phyloP scores from a whole-genome alignment of 352 stramenopile species.

The Pythium aristosporum region DNA sequence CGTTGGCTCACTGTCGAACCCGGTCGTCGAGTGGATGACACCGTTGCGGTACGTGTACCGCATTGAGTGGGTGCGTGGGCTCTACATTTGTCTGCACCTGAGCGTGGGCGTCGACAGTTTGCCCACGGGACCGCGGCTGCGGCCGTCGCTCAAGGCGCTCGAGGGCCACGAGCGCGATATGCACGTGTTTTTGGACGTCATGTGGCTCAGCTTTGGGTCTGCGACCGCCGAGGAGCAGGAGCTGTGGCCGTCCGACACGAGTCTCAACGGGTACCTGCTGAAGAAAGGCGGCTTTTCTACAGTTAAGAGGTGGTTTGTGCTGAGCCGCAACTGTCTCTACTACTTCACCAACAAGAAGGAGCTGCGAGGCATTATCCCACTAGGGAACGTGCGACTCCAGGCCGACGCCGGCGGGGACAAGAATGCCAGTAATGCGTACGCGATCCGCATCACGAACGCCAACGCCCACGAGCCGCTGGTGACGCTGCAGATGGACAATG shows the following conservation, averaged over 20 bases:
- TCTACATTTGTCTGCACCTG: slow-evolving; percentile 69
- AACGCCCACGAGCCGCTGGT: slow-evolving; percentile 57
- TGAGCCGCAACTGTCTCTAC: slow-evolving; percentile 88
- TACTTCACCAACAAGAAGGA: slow-evolving; percentile 84
- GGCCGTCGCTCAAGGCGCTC: slow-evolving; percentile 66
- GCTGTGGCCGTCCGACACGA: slow-evolving; percentile 87
- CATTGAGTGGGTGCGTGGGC: slow-evolving; percentile 67
- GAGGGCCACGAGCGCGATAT: slow-evolving; percentile 83
- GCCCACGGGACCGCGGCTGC: slow-evolving; percentile 69
- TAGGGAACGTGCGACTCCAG: slow-evolving; percentile 75
- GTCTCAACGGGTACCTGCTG: slow-evolving; percentile 80
- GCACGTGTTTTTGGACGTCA: slow-evolving; percentile 86
- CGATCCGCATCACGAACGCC: slow-evolving; percentile 76
- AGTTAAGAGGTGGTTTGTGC: slow-evolving; percentile 83
- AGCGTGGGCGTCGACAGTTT: slow-evolving; percentile 86
- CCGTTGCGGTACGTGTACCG: slow-evolving; percentile 86
- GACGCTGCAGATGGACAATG: slow-evolving; percentile 80
- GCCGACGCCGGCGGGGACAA: slow-evolving; percentile 36
- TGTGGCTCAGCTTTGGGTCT: slow-evolving; percentile 86
- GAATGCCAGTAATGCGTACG: slow-evolving; percentile 21
- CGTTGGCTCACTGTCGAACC: slow-evolving; percentile 70
- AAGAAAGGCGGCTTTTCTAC: slow-evolving; percentile 84
- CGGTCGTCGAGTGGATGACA: slow-evolving; percentile 87
- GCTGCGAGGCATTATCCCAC: slow-evolving; percentile 81
- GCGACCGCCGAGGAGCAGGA: slow-evolving; percentile 84